Conservation (phyloP, 345 rosid genomes). For the Rhizophora apiculata region DNA sequence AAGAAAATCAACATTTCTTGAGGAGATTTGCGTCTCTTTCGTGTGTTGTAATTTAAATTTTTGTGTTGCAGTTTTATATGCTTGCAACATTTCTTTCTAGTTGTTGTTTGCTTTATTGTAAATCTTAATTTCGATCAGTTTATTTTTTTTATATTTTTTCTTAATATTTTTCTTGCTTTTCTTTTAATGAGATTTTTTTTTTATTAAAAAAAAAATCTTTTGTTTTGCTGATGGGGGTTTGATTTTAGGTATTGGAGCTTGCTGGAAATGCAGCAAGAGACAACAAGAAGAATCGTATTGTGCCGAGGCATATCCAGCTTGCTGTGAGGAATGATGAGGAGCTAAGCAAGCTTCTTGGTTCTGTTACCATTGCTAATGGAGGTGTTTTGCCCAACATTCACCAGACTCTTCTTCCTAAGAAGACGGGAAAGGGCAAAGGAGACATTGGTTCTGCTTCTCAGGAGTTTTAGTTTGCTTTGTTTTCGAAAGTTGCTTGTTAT, state of each 20-base stretch:
- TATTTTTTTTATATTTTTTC: too few species aligned
- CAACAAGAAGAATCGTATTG: constrained; percentile 67
- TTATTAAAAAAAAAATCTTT: too few species aligned
- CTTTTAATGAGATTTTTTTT: background rate
- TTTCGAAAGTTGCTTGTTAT: background rate
- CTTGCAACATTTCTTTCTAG: background rate
- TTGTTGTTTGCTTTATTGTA: too few species aligned
- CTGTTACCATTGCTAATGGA: constrained; percentile 66
- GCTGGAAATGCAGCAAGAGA: constrained; percentile 83
- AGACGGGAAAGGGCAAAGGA: constrained; percentile 47
- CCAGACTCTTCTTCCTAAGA: constrained; percentile 54
- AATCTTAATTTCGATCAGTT: too few species aligned
- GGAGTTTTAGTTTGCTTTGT: constrained; percentile 21
- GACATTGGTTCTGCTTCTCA: constrained; percentile 66
- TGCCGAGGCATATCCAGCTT: constrained; percentile 71
- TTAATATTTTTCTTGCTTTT: too few species aligned
- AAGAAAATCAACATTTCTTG: too few species aligned
- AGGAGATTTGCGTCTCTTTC: too few species aligned
- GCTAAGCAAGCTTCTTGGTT: constrained; percentile 57
- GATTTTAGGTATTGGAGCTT: constrained; percentile 54
- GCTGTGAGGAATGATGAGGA: constrained; percentile 73
- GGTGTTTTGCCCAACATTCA: constrained; percentile 78
- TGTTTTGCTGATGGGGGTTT: background rate
- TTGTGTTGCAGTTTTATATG: too few species aligned
- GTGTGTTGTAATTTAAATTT: too few species aligned